Percentiles rank a stretch among this genome's conserved stretches.
Evolutionary conservation across 805 yeast genomes (phyloP).

Genomic region (Starmerella apis): DNA sequence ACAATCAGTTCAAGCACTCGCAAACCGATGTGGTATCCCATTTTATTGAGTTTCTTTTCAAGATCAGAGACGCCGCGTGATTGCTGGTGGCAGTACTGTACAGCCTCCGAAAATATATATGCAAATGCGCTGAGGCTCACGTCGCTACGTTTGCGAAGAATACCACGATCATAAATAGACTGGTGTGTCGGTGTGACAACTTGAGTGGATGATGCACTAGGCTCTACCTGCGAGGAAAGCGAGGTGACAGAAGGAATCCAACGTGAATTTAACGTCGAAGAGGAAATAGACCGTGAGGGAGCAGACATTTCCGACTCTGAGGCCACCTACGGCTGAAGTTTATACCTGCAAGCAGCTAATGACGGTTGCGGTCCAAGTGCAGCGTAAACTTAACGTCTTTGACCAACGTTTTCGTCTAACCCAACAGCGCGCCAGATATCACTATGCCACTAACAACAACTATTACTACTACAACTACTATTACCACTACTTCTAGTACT

Average conservation of each 20-base stretch:
- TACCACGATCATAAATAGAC: constrained; percentile 55
- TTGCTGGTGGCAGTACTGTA: constrained; percentile 51
- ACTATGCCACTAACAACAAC: too few relatives aligned
- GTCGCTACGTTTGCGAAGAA: constrained; percentile 55
- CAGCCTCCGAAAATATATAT: constrained; percentile 58
- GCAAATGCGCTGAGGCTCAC: constrained; percentile 58
- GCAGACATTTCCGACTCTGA: background rate
- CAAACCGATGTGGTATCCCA: constrained; percentile 71
- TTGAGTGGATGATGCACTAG: background rate
- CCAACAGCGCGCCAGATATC: background rate
- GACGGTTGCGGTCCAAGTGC: too few relatives aligned
- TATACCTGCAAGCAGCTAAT: too few relatives aligned
- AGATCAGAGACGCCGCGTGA: constrained; percentile 60
- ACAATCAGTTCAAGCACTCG: constrained; percentile 59
- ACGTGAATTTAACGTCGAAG: constrained; percentile 4
- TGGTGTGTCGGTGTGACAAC: constrained; percentile 6
- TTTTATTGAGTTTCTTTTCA: constrained; percentile 48
- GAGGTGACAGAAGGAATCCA: constrained; percentile 13
- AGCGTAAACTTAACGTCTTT: background rate
- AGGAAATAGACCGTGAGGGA: constrained; percentile 6
- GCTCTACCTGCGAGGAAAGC: constrained; percentile 6
- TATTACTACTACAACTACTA: too few relatives aligned
- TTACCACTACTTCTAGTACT: too few relatives aligned
- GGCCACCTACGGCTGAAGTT: background rate
- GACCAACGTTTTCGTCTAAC: background rate